Percentiles rank a stretch among this genome's conserved stretches.
Evolutionary conservation across 208 protist species (phyloP).

Genomic region (Naegleria fowleri): DNA sequence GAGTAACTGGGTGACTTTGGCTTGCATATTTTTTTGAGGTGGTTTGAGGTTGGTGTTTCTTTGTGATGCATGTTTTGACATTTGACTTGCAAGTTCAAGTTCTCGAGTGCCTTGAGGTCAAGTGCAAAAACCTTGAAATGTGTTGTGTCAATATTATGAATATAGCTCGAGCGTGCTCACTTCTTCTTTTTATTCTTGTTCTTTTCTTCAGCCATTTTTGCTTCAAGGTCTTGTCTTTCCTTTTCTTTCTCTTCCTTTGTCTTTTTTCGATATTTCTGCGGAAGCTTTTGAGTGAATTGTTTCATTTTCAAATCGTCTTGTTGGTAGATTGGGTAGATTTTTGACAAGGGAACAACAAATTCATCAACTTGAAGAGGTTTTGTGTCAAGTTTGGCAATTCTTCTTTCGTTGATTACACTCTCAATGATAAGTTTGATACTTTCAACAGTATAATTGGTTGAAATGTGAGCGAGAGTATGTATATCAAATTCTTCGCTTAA

Average conservation of each 20-base stretch:
- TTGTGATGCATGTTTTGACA: too few relatives aligned
- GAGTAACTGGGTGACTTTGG: too few relatives aligned
- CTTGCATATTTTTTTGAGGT: too few relatives aligned
- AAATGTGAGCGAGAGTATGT: constrained; percentile 64
- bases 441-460: constrained; percentile 61
- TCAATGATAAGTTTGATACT: constrained; percentile 57
- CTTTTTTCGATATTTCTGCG: background rate
- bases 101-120: too few relatives aligned
- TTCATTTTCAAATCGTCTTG: constrained; percentile 34
- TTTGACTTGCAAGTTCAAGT: too few relatives aligned
- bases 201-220: constrained; percentile 8
- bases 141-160: too few relatives aligned
- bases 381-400: constrained; percentile 61
- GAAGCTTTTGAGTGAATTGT: background rate
- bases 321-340: constrained; percentile 48
- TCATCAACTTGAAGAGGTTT: constrained; percentile 59
- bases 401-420: constrained; percentile 57
- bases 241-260: background rate
- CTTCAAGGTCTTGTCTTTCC: background rate
- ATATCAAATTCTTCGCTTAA: constrained; percentile 42
- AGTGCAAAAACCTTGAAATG: too few relatives aligned
- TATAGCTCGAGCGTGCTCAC: background rate
- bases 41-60: too few relatives aligned
- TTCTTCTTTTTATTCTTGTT: constrained; percentile 2
- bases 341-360: constrained; percentile 65